These are phyloP conservation scores for Celoporthe dispersa DNA, from an alignment of 2,329 filamentous ascomycete species.

Conservation along the genomic window DNA sequence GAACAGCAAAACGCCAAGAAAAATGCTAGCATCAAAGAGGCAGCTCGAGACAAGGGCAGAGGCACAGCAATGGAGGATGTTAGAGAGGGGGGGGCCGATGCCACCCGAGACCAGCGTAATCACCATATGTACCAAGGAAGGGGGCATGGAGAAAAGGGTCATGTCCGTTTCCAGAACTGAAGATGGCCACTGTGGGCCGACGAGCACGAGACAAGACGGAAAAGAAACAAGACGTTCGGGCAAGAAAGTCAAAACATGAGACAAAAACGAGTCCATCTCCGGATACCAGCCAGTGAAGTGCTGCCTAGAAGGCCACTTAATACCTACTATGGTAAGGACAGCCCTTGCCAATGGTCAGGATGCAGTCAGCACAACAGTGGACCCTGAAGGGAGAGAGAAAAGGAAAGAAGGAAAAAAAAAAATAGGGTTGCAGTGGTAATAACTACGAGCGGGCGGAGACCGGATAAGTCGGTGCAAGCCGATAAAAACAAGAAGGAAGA, in stretches of 20 bases:
- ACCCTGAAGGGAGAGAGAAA: background rate
- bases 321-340: background rate
- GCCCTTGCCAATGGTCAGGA: background rate
- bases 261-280: background rate
- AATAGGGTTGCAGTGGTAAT: no score
- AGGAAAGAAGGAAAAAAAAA: no score
- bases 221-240: background rate
- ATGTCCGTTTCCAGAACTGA: background rate
- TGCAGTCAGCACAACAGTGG: background rate
- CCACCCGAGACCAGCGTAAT: background rate
- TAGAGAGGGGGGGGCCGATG: background rate
- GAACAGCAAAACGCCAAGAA: background rate
- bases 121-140: background rate
- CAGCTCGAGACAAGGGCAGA: conserved; percentile 2
- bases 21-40: conserved; percentile 4
- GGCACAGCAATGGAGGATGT: background rate
- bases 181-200: background rate
- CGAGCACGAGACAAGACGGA: background rate
- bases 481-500: background rate
- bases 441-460: no score
- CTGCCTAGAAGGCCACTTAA: background rate
- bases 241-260: background rate
- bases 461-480: no score
- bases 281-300: background rate
- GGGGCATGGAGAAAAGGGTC: background rate